These are phyloP conservation scores for Fonsecaea nubica DNA, from an alignment of 2,329 filamentous ascomycete genomes.

Conservation along the genomic window DNA sequence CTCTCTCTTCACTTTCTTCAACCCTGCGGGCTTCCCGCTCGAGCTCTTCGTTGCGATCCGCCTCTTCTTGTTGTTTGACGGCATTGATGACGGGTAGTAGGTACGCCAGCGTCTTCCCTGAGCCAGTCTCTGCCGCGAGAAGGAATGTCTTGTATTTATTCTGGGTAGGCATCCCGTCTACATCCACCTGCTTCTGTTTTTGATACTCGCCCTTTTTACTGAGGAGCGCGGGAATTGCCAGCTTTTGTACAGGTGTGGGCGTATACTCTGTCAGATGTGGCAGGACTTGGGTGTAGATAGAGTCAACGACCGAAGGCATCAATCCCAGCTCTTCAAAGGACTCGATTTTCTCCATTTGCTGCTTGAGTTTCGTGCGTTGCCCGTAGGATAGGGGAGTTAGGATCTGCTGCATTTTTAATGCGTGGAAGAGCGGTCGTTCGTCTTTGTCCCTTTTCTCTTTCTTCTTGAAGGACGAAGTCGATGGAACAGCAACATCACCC, in stretches of 20 bases:
- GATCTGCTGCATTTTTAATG: slow-evolving; percentile 90
- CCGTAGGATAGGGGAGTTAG: slow-evolving; percentile 79
- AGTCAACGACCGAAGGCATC: slow-evolving; percentile 72
- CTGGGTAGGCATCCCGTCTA: slow-evolving; percentile 46
- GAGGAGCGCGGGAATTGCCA: slow-evolving; percentile 84
- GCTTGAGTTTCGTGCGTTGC: slow-evolving; percentile 67
- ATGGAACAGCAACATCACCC: not conserved
- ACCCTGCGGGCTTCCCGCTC: slow-evolving; percentile 44
- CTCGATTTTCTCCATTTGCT: slow-evolving; percentile 68
- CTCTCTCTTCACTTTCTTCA: slow-evolving; percentile 56
- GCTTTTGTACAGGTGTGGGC: slow-evolving; percentile 86
- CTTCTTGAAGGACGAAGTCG: slow-evolving; percentile 32
- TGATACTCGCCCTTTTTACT: slow-evolving; percentile 45
- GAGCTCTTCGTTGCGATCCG: slow-evolving; percentile 67
- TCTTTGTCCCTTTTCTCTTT: slow-evolving; percentile 46
- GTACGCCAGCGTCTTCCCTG: slow-evolving; percentile 95
- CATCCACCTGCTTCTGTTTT: slow-evolving; percentile 41
- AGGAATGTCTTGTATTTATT: slow-evolving; percentile 70
- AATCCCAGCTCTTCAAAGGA: slow-evolving; percentile 83
- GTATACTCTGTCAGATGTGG: slow-evolving; percentile 74
- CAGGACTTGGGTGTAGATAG: slow-evolving; percentile 75
- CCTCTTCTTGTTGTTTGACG: slow-evolving; percentile 75
- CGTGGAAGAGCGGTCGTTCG: slow-evolving; percentile 69
- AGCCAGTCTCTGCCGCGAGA: slow-evolving; percentile 93
- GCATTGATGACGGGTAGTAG: slow-evolving; percentile 83